A percentile compares a stretch with the other conserved stretches of the same genome.
phyloP scores from a whole-genome alignment of 2,329 filamentous ascomycete species.

The Monosporascus sp. region DNA sequence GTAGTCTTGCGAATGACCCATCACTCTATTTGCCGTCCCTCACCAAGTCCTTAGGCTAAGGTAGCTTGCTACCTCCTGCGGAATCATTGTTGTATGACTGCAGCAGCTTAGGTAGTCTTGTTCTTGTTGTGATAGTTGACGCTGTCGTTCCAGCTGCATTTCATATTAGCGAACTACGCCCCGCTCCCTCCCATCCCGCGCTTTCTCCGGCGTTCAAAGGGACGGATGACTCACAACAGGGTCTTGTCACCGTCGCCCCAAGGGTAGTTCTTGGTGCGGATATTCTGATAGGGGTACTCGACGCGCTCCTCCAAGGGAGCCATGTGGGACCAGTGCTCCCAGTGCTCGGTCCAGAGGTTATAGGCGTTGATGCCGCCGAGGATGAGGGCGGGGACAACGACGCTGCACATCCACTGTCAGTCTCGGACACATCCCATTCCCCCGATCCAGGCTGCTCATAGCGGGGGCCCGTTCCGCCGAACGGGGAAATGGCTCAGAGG shows the following conservation, averaged over 20 bases:
- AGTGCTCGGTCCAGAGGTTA: slow-evolving; percentile 90
- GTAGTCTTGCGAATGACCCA: background rate
- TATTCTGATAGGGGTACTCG: slow-evolving; percentile 97
- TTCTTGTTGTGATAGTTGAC: slow-evolving; percentile 98
- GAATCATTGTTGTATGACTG: background rate
- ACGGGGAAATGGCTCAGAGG: slow-evolving; percentile 1
- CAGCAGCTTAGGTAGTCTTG: slow-evolving; percentile 47
- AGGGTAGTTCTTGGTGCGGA: slow-evolving; percentile 90
- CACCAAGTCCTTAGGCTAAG: background rate
- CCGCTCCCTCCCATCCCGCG: background rate
- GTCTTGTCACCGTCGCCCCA: slow-evolving; percentile 96
- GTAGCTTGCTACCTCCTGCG: background rate
- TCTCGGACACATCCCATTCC: too few species aligned
- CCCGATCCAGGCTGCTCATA: background rate
- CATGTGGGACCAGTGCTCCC: slow-evolving; percentile 88
- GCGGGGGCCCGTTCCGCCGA: background rate
- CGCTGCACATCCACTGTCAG: slow-evolving; percentile 44
- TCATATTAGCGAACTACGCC: slow-evolving; percentile 11
- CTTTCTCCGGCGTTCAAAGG: background rate
- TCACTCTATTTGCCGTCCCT: background rate
- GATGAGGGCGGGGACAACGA: slow-evolving; percentile 66
- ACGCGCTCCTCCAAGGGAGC: slow-evolving; percentile 82
- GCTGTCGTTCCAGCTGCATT: slow-evolving; percentile 76
- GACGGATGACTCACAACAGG: slow-evolving; percentile 51
- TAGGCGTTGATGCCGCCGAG: slow-evolving; percentile 77